A percentile compares a stretch with the other conserved stretches of the same genome.
phyloP scores from a whole-genome alignment of 345 rosid species.

The Lumnitzera racemosa region DNA sequence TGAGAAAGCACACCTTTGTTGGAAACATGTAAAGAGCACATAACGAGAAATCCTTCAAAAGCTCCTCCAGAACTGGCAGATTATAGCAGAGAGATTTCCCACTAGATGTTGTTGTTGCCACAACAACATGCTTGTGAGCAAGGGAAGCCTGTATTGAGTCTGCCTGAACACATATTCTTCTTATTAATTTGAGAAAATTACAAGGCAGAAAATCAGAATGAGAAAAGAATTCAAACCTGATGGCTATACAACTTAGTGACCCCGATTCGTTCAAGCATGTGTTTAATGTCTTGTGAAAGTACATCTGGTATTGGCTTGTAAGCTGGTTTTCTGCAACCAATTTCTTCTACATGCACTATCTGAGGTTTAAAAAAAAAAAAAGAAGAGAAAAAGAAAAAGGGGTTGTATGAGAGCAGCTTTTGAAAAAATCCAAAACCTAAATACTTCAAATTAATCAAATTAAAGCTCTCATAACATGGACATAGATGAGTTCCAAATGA shows the following conservation, averaged over 20 bases:
- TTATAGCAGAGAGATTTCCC: slow-evolving; percentile 99
- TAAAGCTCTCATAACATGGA: no score
- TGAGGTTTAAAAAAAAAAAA: slow-evolving; percentile 24
- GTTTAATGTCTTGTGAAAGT: slow-evolving; percentile 58
- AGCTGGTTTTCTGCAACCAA: slow-evolving; percentile 49
- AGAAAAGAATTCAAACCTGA: slow-evolving; percentile 55
- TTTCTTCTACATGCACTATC: slow-evolving; percentile 77
- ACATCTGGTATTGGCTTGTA: slow-evolving; percentile 42
- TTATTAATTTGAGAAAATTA: slow-evolving; percentile 6
- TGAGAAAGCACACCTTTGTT: slow-evolving; percentile 54
- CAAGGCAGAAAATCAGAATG: slow-evolving; percentile 22
- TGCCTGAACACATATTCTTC: slow-evolving; percentile 38
- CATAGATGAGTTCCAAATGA: no score
- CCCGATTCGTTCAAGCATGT: slow-evolving; percentile 59
- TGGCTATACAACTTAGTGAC: slow-evolving; percentile 70
- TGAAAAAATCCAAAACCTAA: not conserved
- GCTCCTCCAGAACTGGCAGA: slow-evolving; percentile 76
- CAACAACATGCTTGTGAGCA: slow-evolving; percentile 68
- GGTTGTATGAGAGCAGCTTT: not conserved
- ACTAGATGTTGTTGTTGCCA: slow-evolving; percentile 95
- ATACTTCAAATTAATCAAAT: no score
- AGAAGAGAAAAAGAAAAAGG: not conserved
- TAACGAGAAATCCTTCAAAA: slow-evolving; percentile 51
- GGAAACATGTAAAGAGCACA: slow-evolving; percentile 94
- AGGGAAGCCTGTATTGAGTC: slow-evolving; percentile 73